phyloP scores from a whole-genome alignment of 768 basidiomycete genomes.

The Podaxis sp. region DNA sequence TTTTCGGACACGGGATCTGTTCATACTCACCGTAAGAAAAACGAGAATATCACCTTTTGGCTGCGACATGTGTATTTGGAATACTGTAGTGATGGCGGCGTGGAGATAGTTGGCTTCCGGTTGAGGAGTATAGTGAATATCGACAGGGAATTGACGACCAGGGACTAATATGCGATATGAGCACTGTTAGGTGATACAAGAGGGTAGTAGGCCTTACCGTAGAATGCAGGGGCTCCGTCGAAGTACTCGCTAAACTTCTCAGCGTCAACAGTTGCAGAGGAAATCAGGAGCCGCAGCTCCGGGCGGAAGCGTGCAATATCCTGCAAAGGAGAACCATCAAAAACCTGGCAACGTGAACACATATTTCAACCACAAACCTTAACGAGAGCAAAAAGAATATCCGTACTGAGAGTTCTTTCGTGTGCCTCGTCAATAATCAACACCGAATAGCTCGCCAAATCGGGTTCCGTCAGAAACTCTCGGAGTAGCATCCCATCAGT shows the following conservation, averaged over 20 bases:
- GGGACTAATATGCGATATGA: conserved; percentile 58
- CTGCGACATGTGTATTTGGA: conserved; percentile 99
- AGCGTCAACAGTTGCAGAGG: conserved; percentile 95
- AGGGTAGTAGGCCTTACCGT: conserved; percentile 49
- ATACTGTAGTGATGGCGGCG: conserved; percentile 96
- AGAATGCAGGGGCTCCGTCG: conserved; percentile 93
- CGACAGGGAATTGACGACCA: conserved; percentile 95
- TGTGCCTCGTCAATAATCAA: conserved; percentile 99
- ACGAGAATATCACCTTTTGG: conserved; percentile 97
- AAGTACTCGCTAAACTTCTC: conserved; percentile 99
- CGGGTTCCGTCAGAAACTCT: conserved; percentile 97
- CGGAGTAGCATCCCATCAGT: conserved; percentile 98
- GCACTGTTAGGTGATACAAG: neutral
- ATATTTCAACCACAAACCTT: conserved; percentile 67
- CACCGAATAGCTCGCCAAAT: conserved; percentile 91
- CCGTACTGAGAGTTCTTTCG: conserved; percentile 95
- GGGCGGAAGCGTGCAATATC: conserved; percentile 97
- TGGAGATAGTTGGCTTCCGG: conserved; percentile 99
- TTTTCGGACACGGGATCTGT: neutral
- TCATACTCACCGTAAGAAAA: conserved; percentile 78
- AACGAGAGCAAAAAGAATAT: conserved; percentile 96
- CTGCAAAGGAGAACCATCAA: conserved; percentile 37
- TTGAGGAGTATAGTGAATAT: conserved; percentile 98
- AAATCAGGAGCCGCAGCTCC: conserved; percentile 90
- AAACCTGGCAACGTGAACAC: conserved; percentile 1